These are phyloP conservation scores for Ramalina intermedia DNA, from an alignment of 495 filamentous ascomycete species.

Conservation along the genomic window DNA sequence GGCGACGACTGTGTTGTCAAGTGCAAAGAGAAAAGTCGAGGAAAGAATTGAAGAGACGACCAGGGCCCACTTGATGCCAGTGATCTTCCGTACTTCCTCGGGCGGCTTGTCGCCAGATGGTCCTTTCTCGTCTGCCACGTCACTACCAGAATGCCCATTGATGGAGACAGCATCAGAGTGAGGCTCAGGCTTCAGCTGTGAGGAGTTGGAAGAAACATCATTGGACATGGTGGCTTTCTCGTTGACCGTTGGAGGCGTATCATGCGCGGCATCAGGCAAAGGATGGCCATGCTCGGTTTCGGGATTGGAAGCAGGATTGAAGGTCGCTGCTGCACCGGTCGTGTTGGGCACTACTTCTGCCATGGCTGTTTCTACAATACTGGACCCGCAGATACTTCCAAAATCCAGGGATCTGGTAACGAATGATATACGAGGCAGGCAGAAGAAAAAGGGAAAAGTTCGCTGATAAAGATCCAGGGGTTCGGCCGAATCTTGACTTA, in stretches of 20 bases:
- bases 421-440: too few relatives aligned
- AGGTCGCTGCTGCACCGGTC: slow-evolving; percentile 1
- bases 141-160: background rate
- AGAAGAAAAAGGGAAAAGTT: too few relatives aligned
- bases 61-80: slow-evolving; percentile 1
- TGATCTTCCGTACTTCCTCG: background rate
- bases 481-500: too few relatives aligned
- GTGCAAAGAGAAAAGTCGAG: slow-evolving; percentile 36
- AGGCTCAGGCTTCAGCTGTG: slow-evolving; percentile 1
- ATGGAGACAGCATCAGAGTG: background rate
- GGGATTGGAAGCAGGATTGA: slow-evolving; percentile 3
- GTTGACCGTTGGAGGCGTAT: background rate
- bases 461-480: too few relatives aligned
- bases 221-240: background rate
- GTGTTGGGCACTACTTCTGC: slow-evolving; percentile 3
- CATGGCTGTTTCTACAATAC: background rate
- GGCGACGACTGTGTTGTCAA: slow-evolving; percentile 50
- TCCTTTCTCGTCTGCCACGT: slow-evolving; percentile 2
- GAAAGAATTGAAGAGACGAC: slow-evolving; percentile 21
- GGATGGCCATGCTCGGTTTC: slow-evolving; percentile 1
- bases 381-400: too few relatives aligned
- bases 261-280: background rate
- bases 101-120: background rate
- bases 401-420: too few relatives aligned
- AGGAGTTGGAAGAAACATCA: background rate